Evolutionary conservation across 768 basidiomycete genomes (phyloP), one percentile per base, ranked within the genome.

Genomic region (Boletus reticuloceps): DNA sequence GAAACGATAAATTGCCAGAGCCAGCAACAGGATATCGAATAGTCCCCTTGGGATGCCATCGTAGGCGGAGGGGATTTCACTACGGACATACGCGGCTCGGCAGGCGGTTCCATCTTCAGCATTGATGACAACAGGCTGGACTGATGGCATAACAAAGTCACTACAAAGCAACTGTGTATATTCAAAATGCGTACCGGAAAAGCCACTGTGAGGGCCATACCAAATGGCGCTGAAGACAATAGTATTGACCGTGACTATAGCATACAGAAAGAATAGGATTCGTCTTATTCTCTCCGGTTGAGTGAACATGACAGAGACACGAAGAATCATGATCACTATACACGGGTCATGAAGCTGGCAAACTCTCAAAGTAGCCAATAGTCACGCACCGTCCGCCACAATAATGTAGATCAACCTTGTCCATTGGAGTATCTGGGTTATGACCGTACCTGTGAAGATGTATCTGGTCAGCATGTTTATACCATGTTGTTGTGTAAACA

Each of bases 291-390:
- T 44, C 25, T 41, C 57, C 0, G 52, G 55, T 42, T 39, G 31
- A 17, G 25, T n/a, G 50, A 60, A 60, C 60, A 61, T 61, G 20
- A 31, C 60, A 6, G 58, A 54, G 4, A 61, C 47, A 20, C 60
- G 49, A 17, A 61, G 37, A 56, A 61, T 51, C 55, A 61, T 61
- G 25, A 61, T 62, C 11, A 34, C 59, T 60, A 17, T 27, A 22
- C 5, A 16, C 5, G 13, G 5, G 13, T 8, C 20, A 16, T 48
- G 9, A 45, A 46, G 31, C 1, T 13, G 19, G 22, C 8, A 31
- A 6, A 10, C 13, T 10, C 13, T 6, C n/a, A n/a, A 29, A 9
- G 31, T 20, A 16, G 1, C 17, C 6, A 13, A 14, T n/a, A 38
- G 34, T 10, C 2, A 59, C 59, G 31, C 32, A 60, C 61, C 55